Conservation (phyloP, 805 yeast genomes). For the Candida bentonensis region DNA sequence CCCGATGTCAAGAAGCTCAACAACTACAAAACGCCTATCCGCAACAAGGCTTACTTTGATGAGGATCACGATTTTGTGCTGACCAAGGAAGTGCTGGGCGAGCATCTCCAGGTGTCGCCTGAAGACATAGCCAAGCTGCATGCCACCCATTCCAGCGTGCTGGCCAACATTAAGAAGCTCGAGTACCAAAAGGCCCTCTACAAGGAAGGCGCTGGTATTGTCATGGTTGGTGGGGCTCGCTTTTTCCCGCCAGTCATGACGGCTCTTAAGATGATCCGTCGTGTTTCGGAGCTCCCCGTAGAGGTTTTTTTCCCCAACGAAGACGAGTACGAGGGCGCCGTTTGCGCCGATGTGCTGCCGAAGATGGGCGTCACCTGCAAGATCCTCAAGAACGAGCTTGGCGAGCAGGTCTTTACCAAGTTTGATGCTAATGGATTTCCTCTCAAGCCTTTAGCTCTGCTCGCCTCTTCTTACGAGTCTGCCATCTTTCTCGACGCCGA, state of each 20-base stretch:
- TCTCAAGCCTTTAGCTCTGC: slow-evolving; percentile 51
- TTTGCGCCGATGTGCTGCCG: slow-evolving; percentile 54
- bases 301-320: slow-evolving; percentile 68
- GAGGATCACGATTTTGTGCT: background rate
- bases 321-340: slow-evolving; percentile 56
- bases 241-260: slow-evolving; percentile 59
- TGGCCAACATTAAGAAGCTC: slow-evolving; percentile 1
- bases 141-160: slow-evolving; percentile 6
- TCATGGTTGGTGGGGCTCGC: slow-evolving; percentile 68
- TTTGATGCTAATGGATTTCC: slow-evolving; percentile 53
- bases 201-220: slow-evolving; percentile 39
- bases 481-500: slow-evolving; percentile 65
- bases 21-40: background rate
- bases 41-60: slow-evolving; percentile 1
- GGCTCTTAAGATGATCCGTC: slow-evolving; percentile 50
- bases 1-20: background rate
- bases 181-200: slow-evolving; percentile 8
- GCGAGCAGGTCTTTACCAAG: slow-evolving; percentile 32
- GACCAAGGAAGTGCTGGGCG: slow-evolving; percentile 3
- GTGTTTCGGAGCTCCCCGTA: slow-evolving; percentile 60
- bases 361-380: slow-evolving; percentile 52
- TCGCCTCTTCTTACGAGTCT: slow-evolving; percentile 61
- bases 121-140: slow-evolving; percentile 7
- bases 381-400: slow-evolving; percentile 46
- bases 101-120: slow-evolving; percentile 9